phyloP scores from a whole-genome alignment of 2,329 filamentous ascomycete genomes.

The Diaporthe nobilis region DNA sequence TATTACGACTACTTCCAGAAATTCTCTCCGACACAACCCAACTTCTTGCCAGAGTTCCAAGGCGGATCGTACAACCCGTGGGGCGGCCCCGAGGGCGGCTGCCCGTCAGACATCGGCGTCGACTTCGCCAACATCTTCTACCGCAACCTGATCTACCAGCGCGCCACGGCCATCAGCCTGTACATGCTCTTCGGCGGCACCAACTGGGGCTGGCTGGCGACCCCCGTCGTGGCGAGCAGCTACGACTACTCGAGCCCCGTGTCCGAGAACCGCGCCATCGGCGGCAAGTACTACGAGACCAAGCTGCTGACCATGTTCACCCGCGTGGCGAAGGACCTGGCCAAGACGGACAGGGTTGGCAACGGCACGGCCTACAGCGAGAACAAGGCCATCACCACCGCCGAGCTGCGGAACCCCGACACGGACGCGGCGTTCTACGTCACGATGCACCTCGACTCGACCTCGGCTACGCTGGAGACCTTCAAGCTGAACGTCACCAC shows the following conservation, averaged over 20 bases:
- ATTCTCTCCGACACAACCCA: slow-evolving; percentile 60
- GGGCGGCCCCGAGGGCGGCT: slow-evolving; percentile 71
- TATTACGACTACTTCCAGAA: slow-evolving; percentile 48
- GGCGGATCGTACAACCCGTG: slow-evolving; percentile 73
- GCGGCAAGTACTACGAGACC: slow-evolving; percentile 73
- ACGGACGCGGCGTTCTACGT: slow-evolving; percentile 73
- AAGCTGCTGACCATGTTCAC: slow-evolving; percentile 74
- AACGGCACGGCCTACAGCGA: slow-evolving; percentile 64
- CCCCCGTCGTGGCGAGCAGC: slow-evolving; percentile 70
- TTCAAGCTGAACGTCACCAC: slow-evolving; percentile 71
- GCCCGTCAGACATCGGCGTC: slow-evolving; percentile 66
- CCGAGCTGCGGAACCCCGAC: slow-evolving; percentile 71
- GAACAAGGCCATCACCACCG: slow-evolving; percentile 65
- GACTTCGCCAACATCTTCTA: slow-evolving; percentile 77
- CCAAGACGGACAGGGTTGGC: slow-evolving; percentile 64
- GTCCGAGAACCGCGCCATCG: slow-evolving; percentile 69
- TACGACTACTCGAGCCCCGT: slow-evolving; percentile 77
- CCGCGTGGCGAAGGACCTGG: slow-evolving; percentile 68
- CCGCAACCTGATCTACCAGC: slow-evolving; percentile 71
- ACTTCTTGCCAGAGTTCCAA: slow-evolving; percentile 72
- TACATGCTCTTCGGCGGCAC: slow-evolving; percentile 78
- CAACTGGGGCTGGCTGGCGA: slow-evolving; percentile 72
- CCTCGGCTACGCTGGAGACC: slow-evolving; percentile 62
- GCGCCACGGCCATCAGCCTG: slow-evolving; percentile 70
- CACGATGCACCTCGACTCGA: slow-evolving; percentile 67